These are phyloP conservation scores for Aegilops longissima DNA, from an alignment of 176 grass and related monocot species.

Conservation along the genomic window DNA sequence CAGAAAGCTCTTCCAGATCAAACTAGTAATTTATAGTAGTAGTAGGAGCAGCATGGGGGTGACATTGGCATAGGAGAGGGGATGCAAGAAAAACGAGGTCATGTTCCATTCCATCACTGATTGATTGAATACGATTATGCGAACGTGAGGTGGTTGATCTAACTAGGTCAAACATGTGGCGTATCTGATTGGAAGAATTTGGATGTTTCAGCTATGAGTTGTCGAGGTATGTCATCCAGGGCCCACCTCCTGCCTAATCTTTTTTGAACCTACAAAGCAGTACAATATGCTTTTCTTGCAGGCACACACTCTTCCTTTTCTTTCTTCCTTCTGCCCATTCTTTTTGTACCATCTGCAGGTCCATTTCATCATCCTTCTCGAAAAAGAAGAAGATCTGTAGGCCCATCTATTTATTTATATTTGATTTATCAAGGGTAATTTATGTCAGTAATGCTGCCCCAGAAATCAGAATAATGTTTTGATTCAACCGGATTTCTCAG, in stretches of 20 bases:
- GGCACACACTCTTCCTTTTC: neutral
- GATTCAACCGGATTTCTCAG: neutral
- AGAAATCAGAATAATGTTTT: neutral
- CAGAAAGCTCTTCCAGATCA: neutral
- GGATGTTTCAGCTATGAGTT: conserved; percentile 21
- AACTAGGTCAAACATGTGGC: conserved; percentile 32
- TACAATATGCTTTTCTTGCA: neutral
- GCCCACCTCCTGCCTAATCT: conserved; percentile 8
- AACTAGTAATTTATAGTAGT: too few species aligned
- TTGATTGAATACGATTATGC: neutral
- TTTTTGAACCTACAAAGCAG: neutral
- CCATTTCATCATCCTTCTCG: neutral
- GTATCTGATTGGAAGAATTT: conserved; percentile 20
- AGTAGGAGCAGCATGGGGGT: too few species aligned
- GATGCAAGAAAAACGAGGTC: neutral
- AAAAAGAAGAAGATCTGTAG: too few species aligned
- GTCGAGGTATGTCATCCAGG: neutral
- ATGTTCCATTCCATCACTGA: neutral
- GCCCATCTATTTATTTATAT: too few species aligned
- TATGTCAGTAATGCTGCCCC: neutral
- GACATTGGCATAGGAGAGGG: neutral
- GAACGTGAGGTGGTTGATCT: conserved; percentile 11
- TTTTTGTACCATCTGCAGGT: neutral
- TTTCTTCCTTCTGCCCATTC: neutral
- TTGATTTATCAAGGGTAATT: neutral